phyloP scores from a whole-genome alignment of 1,139 yeast species.

The Sugiyamaella japonica region DNA sequence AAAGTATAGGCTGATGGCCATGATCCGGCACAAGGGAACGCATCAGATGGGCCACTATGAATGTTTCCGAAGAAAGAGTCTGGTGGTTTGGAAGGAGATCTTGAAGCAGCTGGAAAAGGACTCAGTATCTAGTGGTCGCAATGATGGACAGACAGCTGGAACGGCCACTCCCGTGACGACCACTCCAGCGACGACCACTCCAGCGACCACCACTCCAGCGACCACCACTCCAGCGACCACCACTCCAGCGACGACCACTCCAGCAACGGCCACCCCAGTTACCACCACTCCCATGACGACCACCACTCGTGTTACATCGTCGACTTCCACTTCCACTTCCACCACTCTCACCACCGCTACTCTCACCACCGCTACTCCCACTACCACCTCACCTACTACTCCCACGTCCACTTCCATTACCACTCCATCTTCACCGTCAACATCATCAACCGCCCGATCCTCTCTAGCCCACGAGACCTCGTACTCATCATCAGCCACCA shows the following conservation, averaged over 20 bases:
- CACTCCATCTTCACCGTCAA: not conserved
- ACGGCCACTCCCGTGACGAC: not conserved
- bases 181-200: not conserved
- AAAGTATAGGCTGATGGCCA: constrained; percentile 62
- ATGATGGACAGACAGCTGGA: no score
- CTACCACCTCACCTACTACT: not conserved
- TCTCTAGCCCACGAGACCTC: constrained; percentile 17
- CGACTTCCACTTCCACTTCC: not conserved
- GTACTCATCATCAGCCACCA: constrained; percentile 6
- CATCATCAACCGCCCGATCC: constrained; percentile 5
- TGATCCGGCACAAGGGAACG: constrained; percentile 83
- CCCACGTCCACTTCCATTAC: not conserved
- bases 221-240: not conserved
- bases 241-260: no score
- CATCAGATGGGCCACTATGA: constrained; percentile 83
- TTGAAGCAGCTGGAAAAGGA: no score
- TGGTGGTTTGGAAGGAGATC: constrained; percentile 31
- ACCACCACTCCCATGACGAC: not conserved
- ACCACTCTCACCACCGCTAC: no score
- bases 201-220: not conserved
- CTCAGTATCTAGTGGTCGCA: no score
- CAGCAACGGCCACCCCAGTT: not conserved
- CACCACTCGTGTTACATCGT: not conserved
- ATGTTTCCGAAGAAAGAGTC: constrained; percentile 39
- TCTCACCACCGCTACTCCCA: no score